Conservation (phyloP, 2,329 filamentous ascomycete genomes). For the Colletotrichum sp. region DNA sequence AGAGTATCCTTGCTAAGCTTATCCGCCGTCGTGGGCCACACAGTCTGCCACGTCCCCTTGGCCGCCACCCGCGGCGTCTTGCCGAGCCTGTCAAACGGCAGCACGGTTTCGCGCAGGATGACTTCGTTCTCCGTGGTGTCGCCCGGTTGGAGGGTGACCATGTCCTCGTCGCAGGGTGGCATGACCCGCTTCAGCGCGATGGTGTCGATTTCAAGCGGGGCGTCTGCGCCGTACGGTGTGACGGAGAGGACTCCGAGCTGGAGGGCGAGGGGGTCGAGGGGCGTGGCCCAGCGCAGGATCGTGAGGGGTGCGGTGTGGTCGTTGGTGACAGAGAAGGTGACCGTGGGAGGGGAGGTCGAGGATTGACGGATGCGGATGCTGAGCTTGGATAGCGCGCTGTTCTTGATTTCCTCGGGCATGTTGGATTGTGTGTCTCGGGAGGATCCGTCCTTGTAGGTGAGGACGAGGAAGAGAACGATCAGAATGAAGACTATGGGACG, state of each 20-base stretch:
- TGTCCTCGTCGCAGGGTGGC: conserved; percentile 42
- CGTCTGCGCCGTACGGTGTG: conserved; percentile 35
- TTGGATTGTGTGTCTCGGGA: background rate
- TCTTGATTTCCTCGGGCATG: background rate
- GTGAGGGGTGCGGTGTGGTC: conserved; percentile 40
- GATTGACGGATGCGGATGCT: conserved; percentile 39
- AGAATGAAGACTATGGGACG: conserved; percentile 3
- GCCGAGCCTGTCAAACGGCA: conserved; percentile 37
- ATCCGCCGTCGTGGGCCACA: conserved; percentile 32
- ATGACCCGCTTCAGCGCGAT: conserved; percentile 43
- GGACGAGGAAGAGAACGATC: background rate
- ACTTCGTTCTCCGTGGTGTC: conserved; percentile 37
- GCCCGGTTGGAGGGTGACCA: conserved; percentile 43
- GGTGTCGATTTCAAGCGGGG: conserved; percentile 39
- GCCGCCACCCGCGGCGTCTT: conserved; percentile 35
- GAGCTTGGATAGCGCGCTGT: conserved; percentile 25
- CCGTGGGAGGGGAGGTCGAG: conserved; percentile 35
- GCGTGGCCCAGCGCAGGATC: conserved; percentile 47
- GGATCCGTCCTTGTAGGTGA: background rate
- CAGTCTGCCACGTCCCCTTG: conserved; percentile 42
- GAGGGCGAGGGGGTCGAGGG: conserved; percentile 47
- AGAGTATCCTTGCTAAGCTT: conserved; percentile 14
- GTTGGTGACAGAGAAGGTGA: conserved; percentile 45
- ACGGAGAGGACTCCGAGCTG: conserved; percentile 46
- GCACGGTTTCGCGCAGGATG: conserved; percentile 38